phyloP scores from a whole-genome alignment of 2,329 filamentous ascomycete genomes.

The Xylaria sp. region DNA sequence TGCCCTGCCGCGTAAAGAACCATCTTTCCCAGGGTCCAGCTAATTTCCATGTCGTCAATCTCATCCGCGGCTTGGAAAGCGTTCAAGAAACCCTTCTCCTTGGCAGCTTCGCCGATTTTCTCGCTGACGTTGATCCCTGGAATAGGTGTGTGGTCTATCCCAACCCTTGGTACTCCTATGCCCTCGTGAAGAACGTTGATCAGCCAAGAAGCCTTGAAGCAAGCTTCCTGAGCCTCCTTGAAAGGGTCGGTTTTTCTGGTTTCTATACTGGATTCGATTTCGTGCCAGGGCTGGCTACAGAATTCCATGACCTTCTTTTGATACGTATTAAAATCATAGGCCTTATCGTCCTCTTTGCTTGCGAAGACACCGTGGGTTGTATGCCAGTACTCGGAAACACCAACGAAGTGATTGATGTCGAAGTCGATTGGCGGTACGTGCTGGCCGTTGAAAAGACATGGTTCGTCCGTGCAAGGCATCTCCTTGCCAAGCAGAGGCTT shows the following conservation, averaged over 20 bases:
- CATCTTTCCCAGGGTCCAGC: constrained; percentile 97
- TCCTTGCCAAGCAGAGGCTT: constrained; percentile 91
- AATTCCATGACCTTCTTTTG: constrained; percentile 84
- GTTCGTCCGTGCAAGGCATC: constrained; percentile 77
- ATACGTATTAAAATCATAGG: constrained; percentile 90
- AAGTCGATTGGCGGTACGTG: constrained; percentile 97
- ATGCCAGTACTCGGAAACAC: constrained; percentile 98
- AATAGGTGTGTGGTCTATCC: constrained; percentile 67
- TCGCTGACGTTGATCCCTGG: constrained; percentile 73
- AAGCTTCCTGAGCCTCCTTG: constrained; percentile 81
- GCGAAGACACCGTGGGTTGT: constrained; percentile 94
- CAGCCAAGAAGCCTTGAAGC: constrained; percentile 98
- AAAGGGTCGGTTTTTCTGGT: constrained; percentile 77
- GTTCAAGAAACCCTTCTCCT: constrained; percentile 77
- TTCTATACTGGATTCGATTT: constrained; percentile 71
- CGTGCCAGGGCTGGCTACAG: constrained; percentile 81
- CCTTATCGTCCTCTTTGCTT: constrained; percentile 71
- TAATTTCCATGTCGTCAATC: constrained; percentile 88
- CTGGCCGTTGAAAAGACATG: constrained; percentile 88
- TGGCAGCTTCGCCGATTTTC: constrained; percentile 68
- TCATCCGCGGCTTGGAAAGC: constrained; percentile 94
- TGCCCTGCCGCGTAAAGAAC: constrained; percentile 92
- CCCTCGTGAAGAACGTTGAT: constrained; percentile 97
- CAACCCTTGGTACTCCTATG: constrained; percentile 87
- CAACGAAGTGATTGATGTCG: constrained; percentile 95